Conservation (phyloP, 2,329 filamentous ascomycete species). For the Apiospora pterosperma region DNA sequence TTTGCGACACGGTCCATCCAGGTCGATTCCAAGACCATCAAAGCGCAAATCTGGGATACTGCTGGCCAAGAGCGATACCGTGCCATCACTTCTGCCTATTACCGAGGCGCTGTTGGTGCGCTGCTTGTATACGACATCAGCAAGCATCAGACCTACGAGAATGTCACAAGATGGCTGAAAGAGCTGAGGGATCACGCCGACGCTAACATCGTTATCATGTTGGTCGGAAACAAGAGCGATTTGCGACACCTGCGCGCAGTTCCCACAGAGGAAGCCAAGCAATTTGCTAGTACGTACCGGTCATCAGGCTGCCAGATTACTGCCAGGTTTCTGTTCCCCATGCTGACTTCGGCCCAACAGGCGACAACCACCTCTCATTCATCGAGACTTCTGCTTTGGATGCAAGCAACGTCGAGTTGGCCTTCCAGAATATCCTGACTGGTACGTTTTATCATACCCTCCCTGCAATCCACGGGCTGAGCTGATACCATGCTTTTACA, state of each 20-base stretch:
- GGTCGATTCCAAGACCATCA: slow-evolving; percentile 99
- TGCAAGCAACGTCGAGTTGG: slow-evolving; percentile 97
- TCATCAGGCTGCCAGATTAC: neutral
- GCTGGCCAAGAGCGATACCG: slow-evolving; percentile 98
- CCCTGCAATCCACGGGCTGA: slow-evolving; percentile 9
- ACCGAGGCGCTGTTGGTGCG: slow-evolving; percentile 93
- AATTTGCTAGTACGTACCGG: slow-evolving; percentile 77
- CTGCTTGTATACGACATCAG: slow-evolving; percentile 99
- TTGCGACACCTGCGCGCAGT: slow-evolving; percentile 96
- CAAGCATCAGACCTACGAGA: slow-evolving; percentile 99
- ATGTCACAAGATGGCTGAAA: slow-evolving; percentile 98
- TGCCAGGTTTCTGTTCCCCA: neutral
- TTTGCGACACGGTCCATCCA: slow-evolving; percentile 98
- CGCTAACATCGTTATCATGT: slow-evolving; percentile 99
- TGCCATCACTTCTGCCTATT: slow-evolving; percentile 98
- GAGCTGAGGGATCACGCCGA: slow-evolving; percentile 97
- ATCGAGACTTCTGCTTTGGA: slow-evolving; percentile 99
- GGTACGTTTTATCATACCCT: slow-evolving; percentile 55
- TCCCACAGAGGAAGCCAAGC: slow-evolving; percentile 95
- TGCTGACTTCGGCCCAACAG: slow-evolving; percentile 44
- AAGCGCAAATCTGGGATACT: slow-evolving; percentile 99
- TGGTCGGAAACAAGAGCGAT: slow-evolving; percentile 99
- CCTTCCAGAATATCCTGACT: slow-evolving; percentile 99
- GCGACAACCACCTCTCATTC: slow-evolving; percentile 97
- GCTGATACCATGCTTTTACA: slow-evolving; percentile 32